Conservation (phyloP, 106 monocot species). For the Acorus gramineus region DNA sequence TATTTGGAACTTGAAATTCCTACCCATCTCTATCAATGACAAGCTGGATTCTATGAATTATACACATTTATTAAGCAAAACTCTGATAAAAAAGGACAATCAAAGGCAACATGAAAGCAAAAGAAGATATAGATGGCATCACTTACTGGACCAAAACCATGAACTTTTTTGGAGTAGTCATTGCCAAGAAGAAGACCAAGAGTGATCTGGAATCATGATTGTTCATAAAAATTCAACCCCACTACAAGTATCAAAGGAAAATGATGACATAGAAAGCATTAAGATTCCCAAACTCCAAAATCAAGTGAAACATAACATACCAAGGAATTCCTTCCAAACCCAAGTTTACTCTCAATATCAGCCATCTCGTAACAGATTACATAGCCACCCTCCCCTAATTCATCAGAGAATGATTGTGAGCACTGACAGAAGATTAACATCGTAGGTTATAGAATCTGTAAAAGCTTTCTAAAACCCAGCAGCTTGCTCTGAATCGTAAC, state of each 20-base stretch:
- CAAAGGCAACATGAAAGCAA: too few species aligned
- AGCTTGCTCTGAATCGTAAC: background rate
- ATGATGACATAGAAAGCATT: background rate
- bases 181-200: slow-evolving; percentile 83
- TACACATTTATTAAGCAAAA: too few species aligned
- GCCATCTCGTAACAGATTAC: slow-evolving; percentile 84
- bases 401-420: slow-evolving; percentile 1
- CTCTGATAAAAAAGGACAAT: too few species aligned
- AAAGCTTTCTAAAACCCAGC: background rate
- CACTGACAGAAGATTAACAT: background rate
- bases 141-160: slow-evolving; percentile 81
- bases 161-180: slow-evolving; percentile 72
- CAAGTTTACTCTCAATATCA: slow-evolving; percentile 79
- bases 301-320: slow-evolving; percentile 24
- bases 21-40: too few species aligned
- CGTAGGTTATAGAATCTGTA: background rate
- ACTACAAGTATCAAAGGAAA: too few species aligned
- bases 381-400: slow-evolving; percentile 60
- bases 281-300: background rate
- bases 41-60: too few species aligned
- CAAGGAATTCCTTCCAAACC: slow-evolving; percentile 85
- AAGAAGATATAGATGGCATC: background rate
- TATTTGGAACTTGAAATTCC: too few species aligned
- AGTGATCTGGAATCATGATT: slow-evolving; percentile 44
- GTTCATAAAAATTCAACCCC: background rate